A percentile compares a stretch with the other conserved stretches of the same genome.
Conservation (phyloP, 179 eudicot species). For the Camellia oleifera region DNA sequence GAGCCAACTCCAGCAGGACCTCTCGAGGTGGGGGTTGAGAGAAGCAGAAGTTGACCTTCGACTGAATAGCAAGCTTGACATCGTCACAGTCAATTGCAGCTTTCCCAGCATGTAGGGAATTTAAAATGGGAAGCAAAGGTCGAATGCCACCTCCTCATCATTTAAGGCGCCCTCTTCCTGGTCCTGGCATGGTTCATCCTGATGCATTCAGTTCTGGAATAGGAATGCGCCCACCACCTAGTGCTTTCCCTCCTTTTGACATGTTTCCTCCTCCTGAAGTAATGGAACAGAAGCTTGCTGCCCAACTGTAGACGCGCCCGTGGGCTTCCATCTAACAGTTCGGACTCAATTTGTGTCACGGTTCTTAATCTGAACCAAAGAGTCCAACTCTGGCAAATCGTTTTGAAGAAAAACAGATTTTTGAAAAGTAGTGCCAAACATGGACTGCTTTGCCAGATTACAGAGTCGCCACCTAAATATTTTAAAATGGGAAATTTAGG, state of each 20-base stretch:
- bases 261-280: constrained; percentile 81
- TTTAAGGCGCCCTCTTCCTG: constrained; percentile 68
- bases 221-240: constrained; percentile 53
- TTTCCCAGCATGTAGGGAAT: constrained; percentile 60
- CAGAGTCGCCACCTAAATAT: no score
- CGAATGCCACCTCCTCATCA: constrained; percentile 67
- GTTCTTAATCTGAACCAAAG: no score
- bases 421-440: no score
- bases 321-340: no score
- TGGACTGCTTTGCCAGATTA: no score
- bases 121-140: constrained; percentile 83
- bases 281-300: constrained; percentile 84
- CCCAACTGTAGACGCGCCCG: no score
- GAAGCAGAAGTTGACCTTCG: constrained; percentile 85
- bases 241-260: constrained; percentile 71
- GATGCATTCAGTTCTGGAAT: constrained; percentile 49
- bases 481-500: no score
- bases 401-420: no score
- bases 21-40: constrained; percentile 97
- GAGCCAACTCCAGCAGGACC: constrained; percentile 84
- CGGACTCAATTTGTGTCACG: no score
- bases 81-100: constrained; percentile 73
- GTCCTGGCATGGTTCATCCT: constrained; percentile 58
- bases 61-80: constrained; percentile 86
- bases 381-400: no score